Evolutionary conservation across 768 basidiomycete species (phyloP).

Genomic region (Kondoa malvinella): DNA sequence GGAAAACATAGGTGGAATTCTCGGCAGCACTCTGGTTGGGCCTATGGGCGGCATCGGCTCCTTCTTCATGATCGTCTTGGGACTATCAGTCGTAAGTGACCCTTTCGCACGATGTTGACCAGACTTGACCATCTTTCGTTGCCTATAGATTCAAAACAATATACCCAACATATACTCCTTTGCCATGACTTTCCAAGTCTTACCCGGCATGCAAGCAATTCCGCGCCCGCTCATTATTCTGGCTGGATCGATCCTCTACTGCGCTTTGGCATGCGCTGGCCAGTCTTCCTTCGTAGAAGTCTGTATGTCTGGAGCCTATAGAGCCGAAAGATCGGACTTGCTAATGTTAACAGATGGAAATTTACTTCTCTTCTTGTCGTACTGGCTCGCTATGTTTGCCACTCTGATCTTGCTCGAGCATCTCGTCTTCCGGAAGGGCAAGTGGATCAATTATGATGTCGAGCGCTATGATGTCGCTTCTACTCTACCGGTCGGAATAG

Average conservation of each 20-base stretch:
- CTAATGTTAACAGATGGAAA: no score
- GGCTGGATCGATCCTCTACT: slow-evolving; percentile 31
- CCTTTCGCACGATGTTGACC: no score
- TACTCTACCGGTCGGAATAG: slow-evolving; percentile 34
- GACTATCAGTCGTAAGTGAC: slow-evolving; percentile 7
- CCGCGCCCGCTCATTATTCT: slow-evolving; percentile 32
- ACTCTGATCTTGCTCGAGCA: slow-evolving; percentile 39
- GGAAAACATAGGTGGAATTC: slow-evolving; percentile 37
- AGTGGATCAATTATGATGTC: slow-evolving; percentile 32
- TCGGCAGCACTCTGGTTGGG: slow-evolving; percentile 29
- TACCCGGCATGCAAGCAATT: slow-evolving; percentile 36
- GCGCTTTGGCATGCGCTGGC: slow-evolving; percentile 31
- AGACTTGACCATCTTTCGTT: no score
- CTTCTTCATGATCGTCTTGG: not conserved
- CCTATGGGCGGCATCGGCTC: slow-evolving; percentile 33
- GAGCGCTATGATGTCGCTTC: slow-evolving; percentile 31
- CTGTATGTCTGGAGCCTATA: no score
- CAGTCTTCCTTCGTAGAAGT: no score
- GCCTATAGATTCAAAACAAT: slow-evolving; percentile 40
- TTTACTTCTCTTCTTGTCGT: no score
- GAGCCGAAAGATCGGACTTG: no score
- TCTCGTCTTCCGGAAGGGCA: slow-evolving; percentile 38
- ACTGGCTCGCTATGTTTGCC: slow-evolving; percentile 31
- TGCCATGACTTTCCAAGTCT: slow-evolving; percentile 28
- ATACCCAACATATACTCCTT: slow-evolving; percentile 13